phyloP scores from a whole-genome alignment of 345 rosid species.

The Bruguiera gymnorhiza region DNA sequence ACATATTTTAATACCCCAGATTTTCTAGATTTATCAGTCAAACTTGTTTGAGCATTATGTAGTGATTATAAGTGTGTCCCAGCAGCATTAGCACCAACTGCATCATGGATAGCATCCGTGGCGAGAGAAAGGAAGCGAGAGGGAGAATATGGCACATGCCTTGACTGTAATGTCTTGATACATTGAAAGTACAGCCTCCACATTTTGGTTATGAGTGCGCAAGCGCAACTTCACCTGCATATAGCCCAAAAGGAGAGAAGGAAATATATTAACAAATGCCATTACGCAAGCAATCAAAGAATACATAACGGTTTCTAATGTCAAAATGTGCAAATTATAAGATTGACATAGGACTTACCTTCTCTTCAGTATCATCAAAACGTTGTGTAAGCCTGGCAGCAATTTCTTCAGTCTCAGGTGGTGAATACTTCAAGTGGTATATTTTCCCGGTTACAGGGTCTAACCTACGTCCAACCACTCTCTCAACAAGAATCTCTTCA shows the following conservation, averaged over 20 bases:
- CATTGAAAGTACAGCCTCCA: conserved; percentile 79
- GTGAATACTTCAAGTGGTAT: conserved; percentile 87
- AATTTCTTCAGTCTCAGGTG: conserved; percentile 82
- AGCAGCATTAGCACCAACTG: too few species aligned
- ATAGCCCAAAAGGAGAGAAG: neutral
- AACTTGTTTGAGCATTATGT: too few species aligned
- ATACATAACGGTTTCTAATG: neutral
- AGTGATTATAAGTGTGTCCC: too few species aligned
- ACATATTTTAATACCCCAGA: too few species aligned
- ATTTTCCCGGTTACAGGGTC: conserved; percentile 95
- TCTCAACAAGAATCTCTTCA: conserved; percentile 84
- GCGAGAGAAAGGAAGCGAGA: conserved; percentile 10
- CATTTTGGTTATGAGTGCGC: conserved; percentile 70
- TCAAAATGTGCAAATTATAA: conserved; percentile 2
- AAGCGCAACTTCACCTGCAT: conserved; percentile 78
- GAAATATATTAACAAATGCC: conserved; percentile 2
- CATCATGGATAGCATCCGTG: neutral
- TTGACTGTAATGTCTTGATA: conserved; percentile 68
- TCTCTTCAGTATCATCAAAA: conserved; percentile 93
- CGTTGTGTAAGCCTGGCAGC: conserved; percentile 85
- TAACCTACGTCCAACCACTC: conserved; percentile 87
- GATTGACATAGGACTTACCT: conserved; percentile 44
- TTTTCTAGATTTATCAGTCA: too few species aligned
- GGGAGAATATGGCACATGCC: conserved; percentile 37
- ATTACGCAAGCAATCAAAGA: neutral